Evolutionary conservation across 2,329 filamentous ascomycete genomes (phyloP).

Genomic region (Hyphodiscus sp.): DNA sequence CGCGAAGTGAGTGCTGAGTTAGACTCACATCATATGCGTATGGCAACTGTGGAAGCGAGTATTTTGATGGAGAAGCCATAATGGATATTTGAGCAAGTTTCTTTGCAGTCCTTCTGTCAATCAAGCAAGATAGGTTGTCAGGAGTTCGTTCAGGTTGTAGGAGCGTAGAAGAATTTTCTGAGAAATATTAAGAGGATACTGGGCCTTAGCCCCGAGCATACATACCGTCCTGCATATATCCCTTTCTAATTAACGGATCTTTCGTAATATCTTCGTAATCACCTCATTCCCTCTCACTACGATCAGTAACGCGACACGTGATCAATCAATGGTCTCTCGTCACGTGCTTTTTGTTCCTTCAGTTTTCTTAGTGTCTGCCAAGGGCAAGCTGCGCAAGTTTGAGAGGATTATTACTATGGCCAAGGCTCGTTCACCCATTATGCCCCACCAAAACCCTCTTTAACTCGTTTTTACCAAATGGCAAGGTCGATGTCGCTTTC

Average conservation of each 20-base stretch:
- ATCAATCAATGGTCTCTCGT: not conserved
- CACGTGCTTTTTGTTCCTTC: not conserved
- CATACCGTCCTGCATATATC: not conserved
- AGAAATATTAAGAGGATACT: not conserved
- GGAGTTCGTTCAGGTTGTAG: not conserved
- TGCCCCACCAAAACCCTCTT: not conserved
- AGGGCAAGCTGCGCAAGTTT: not conserved
- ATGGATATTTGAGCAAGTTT: not conserved
- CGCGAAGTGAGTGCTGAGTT: constrained; percentile 13
- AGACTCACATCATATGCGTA: constrained; percentile 63
- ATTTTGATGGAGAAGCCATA: constrained; percentile 26
- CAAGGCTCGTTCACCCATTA: not conserved
- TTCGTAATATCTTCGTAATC: not conserved
- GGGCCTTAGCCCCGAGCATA: not conserved
- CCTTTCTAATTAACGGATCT: not conserved
- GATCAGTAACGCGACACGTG: not conserved
- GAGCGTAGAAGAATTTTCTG: not conserved
- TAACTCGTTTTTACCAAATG: not conserved
- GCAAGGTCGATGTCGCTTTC: not conserved
- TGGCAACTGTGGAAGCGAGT: constrained; percentile 58
- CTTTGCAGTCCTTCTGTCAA: not conserved
- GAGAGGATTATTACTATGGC: not conserved
- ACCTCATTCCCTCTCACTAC: not conserved
- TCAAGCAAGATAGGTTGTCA: not conserved
- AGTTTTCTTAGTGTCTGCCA: not conserved